Percentiles rank a stretch among this genome's conserved stretches.
phyloP scores from a whole-genome alignment of 345 rosid genomes.

The Brassica napus region Da-Ae NC_063449.1:31501501-31502000 shows the following conservation, averaged over 20 bases:
- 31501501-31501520: not conserved
- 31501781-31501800: not conserved
- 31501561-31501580: no score
- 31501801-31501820: not conserved
- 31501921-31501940: conserved; percentile 37
- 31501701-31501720: no score
- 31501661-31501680: no score
- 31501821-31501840: conserved; percentile 8
- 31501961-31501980: conserved; percentile 30
- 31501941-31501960: conserved; percentile 38
- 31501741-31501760: not conserved
- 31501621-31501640: no score
- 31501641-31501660: no score
- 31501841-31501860: not conserved
- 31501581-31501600: no score
- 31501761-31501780: no score
- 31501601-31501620: no score
- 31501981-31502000: conserved; percentile 36
- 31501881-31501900: not conserved
- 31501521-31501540: not conserved
- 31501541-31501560: not conserved
- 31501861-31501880: conserved; percentile 34
- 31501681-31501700: no score
- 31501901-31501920: conserved; percentile 11
- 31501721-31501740: not conserved